Conservation (phyloP, 257 asterid genomes). For the Leonotis leonurus region DNA sequence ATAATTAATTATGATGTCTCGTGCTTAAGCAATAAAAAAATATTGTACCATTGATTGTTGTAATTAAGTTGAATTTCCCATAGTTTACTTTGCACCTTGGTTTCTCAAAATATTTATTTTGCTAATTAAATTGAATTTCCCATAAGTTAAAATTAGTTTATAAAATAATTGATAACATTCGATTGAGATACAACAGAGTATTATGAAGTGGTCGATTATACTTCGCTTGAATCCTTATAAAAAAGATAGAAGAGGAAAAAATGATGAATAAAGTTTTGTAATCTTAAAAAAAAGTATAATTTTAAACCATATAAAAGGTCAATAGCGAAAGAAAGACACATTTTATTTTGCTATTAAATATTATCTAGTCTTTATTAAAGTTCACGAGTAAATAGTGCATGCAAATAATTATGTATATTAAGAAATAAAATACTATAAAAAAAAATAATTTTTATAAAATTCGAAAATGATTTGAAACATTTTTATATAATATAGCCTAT, state of each 20-base stretch:
- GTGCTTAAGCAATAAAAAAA: too few species aligned
- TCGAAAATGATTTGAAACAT: constrained; percentile 4
- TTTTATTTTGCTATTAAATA: constrained; percentile 3
- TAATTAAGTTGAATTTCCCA: too few species aligned
- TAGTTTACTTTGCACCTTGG: too few species aligned
- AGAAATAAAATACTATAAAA: neutral
- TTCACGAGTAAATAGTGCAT: constrained; percentile 15
- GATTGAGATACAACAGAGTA: too few species aligned
- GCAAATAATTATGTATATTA: neutral
- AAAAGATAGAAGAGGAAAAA: neutral
- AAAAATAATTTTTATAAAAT: neutral
- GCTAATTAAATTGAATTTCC: too few species aligned
- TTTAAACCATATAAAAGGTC: neutral
- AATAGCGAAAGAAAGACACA: neutral
- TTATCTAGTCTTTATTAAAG: constrained; percentile 18
- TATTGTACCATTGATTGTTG: too few species aligned
- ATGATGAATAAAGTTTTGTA: neutral
- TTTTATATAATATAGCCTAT: neutral
- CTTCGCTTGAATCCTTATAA: neutral
- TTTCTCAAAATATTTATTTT: too few species aligned
- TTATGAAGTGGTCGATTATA: too few species aligned
- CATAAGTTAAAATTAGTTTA: too few species aligned
- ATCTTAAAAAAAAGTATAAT: neutral
- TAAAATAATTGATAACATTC: too few species aligned
- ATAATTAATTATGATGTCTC: too few species aligned